phyloP scores from a whole-genome alignment of 2,329 filamentous ascomycete species.

The Thelonectria discophora region DNA sequence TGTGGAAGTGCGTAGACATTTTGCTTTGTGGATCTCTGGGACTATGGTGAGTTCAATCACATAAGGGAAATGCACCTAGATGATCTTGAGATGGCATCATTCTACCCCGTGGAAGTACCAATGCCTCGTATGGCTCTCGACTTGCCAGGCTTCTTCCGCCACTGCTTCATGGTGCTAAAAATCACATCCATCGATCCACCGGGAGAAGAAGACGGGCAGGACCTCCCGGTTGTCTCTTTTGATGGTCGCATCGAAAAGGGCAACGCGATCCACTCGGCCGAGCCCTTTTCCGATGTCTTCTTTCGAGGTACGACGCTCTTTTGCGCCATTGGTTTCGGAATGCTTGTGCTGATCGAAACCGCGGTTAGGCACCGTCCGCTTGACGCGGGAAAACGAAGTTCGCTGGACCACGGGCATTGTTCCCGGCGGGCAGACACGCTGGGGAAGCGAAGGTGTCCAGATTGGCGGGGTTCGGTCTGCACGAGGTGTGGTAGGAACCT shows the following conservation, averaged over 20 bases:
- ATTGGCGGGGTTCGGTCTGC: background rate
- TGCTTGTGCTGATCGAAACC: background rate
- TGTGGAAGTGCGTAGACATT: background rate
- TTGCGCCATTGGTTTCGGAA: background rate
- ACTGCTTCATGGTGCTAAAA: background rate
- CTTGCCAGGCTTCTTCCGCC: background rate
- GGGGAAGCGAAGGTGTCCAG: background rate
- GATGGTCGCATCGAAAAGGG: background rate
- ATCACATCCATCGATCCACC: background rate
- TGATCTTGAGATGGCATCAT: background rate
- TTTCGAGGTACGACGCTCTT: background rate
- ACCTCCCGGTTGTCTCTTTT: background rate
- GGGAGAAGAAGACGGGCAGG: background rate
- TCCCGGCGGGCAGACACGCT: background rate
- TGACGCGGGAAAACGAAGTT: background rate
- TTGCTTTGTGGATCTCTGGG: background rate
- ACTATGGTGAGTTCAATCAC: background rate
- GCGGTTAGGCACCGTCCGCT: background rate
- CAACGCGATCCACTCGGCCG: background rate
- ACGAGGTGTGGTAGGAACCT: background rate
- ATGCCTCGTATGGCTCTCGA: background rate
- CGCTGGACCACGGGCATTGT: background rate
- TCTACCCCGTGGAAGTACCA: background rate
- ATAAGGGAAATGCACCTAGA: background rate
- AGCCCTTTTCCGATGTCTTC: background rate